phyloP scores from a whole-genome alignment of 208 protist genomes.

The Wallacemonas sp. region DNA sequence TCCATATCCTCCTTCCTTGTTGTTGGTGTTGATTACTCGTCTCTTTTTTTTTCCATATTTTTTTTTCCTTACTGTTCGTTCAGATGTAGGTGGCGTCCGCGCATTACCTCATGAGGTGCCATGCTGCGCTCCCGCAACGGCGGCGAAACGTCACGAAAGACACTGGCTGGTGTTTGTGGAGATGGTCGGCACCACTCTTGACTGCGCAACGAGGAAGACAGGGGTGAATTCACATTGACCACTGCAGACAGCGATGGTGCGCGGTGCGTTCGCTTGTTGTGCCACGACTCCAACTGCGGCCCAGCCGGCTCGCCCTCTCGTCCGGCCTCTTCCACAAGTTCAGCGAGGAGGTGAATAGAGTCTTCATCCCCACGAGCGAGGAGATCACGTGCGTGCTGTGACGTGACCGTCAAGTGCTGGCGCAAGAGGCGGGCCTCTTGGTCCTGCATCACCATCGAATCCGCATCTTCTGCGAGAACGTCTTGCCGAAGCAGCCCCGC shows the following conservation, averaged over 20 bases:
- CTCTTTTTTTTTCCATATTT: too few species aligned
- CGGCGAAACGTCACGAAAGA: slow-evolving; percentile 36
- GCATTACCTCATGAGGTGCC: slow-evolving; percentile 41
- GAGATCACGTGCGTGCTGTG: slow-evolving; percentile 33
- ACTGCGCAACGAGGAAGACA: neutral
- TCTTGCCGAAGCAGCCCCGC: slow-evolving; percentile 26
- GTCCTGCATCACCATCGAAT: slow-evolving; percentile 22
- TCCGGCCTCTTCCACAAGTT: slow-evolving; percentile 12
- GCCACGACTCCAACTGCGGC: too few species aligned
- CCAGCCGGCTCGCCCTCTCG: neutral
- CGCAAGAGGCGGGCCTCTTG: slow-evolving; percentile 21
- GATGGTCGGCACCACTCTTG: slow-evolving; percentile 4
- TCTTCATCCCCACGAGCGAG: slow-evolving; percentile 25
- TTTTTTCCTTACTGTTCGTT: neutral
- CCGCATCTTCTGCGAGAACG: slow-evolving; percentile 31
- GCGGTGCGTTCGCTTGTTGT: neutral
- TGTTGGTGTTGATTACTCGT: too few species aligned
- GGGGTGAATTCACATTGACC: neutral
- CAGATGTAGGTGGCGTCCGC: slow-evolving; percentile 1
- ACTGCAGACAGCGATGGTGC: neutral
- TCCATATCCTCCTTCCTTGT: too few species aligned
- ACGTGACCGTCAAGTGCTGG: slow-evolving; percentile 25
- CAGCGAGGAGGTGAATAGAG: slow-evolving; percentile 14
- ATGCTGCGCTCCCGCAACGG: slow-evolving; percentile 55
- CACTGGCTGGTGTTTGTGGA: neutral